Conservation (phyloP, 2,329 filamentous ascomycete species). For the Clonostachys rhizophaga region DNA sequence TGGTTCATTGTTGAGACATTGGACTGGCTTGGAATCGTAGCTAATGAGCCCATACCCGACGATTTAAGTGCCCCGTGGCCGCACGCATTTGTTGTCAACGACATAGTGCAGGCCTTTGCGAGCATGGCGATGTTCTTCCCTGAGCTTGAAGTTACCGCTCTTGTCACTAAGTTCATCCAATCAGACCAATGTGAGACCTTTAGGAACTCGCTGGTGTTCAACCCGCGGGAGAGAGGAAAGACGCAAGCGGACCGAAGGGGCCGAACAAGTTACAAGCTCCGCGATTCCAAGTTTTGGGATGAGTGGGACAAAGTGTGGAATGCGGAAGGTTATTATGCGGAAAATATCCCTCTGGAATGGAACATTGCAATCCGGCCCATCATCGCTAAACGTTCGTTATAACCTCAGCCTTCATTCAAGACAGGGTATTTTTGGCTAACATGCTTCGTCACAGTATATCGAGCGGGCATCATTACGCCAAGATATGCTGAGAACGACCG, state of each 20-base stretch:
- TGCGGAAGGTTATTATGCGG: slow-evolving; percentile 5
- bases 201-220: slow-evolving; percentile 10
- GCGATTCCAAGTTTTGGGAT: slow-evolving; percentile 11
- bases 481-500: slow-evolving; percentile 10
- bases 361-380: slow-evolving; percentile 15
- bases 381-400: slow-evolving; percentile 10
- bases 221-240: slow-evolving; percentile 10
- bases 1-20: slow-evolving; percentile 13
- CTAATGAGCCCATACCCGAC: slow-evolving; percentile 8
- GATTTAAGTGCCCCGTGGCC: slow-evolving; percentile 10
- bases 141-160: not conserved
- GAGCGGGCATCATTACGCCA: slow-evolving; percentile 13
- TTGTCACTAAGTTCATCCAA: slow-evolving; percentile 10
- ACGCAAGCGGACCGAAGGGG: slow-evolving; percentile 11
- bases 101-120: slow-evolving; percentile 14
- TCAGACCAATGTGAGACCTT: slow-evolving; percentile 9
- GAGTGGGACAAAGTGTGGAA: slow-evolving; percentile 11
- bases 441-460: slow-evolving; percentile 11
- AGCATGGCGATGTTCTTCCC: slow-evolving; percentile 19
- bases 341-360: slow-evolving; percentile 17
- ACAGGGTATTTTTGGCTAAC: slow-evolving; percentile 5
- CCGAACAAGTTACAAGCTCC: slow-evolving; percentile 14
- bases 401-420: not conserved
- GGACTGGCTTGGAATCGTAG: slow-evolving; percentile 11
- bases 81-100: slow-evolving; percentile 14